These are phyloP conservation scores for Paramecium tetraurelia DNA, from an alignment of 73 alveolate genomes.

Conservation along the genomic window DNA sequence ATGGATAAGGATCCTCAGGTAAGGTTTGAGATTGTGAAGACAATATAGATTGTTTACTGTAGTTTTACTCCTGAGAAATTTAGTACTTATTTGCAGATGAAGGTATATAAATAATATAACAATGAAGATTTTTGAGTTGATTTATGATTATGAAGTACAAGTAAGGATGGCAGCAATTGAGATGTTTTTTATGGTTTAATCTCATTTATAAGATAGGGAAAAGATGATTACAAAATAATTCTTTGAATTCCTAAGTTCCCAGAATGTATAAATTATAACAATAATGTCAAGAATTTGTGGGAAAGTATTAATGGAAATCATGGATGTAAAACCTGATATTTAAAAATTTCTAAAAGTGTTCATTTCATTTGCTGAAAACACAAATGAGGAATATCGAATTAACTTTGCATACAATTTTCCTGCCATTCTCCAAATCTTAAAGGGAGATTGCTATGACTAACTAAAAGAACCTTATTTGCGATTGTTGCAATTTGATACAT, in stretches of 20 bases:
- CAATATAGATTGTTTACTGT: not conserved
- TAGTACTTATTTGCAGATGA: not conserved
- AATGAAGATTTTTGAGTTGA: not conserved
- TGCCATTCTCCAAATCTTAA: not conserved
- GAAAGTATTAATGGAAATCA: slow-evolving; percentile 2
- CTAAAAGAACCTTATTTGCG: not conserved
- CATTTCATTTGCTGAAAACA: not conserved
- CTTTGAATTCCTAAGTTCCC: not conserved
- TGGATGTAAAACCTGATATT: slow-evolving; percentile 22
- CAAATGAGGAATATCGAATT: not conserved
- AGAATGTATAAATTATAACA: not conserved
- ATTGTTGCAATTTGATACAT: not conserved
- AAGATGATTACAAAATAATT: not conserved
- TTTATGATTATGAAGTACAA: slow-evolving; percentile 27
- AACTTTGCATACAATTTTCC: slow-evolving; percentile 44
- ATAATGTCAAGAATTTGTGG: slow-evolving; percentile 53
- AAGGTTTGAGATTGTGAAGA: slow-evolving; percentile 5
- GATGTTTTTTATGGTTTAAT: slow-evolving; percentile 44
- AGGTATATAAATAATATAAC: not conserved
- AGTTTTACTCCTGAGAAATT: not conserved
- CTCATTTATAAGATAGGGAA: slow-evolving; percentile 17
- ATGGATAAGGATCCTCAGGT: not conserved
- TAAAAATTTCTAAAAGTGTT: not conserved
- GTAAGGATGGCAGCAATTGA: slow-evolving; percentile 49
- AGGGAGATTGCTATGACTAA: not conserved